Conservation (phyloP, 495 filamentous ascomycete genomes). For the Hamigera avellanea region DNA sequence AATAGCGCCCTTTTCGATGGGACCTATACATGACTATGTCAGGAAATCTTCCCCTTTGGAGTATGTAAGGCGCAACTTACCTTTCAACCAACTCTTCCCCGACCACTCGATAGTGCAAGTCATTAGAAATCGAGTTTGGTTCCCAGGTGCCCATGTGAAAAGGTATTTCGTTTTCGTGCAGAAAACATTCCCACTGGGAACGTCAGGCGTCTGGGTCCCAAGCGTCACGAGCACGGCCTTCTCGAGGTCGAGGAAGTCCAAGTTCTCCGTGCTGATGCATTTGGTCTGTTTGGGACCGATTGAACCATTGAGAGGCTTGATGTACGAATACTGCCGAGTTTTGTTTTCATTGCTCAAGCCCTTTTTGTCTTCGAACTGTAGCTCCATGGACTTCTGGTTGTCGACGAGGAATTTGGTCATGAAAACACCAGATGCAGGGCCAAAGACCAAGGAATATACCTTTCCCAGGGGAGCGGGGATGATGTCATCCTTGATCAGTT, state of each 20-base stretch:
- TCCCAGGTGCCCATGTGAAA: conserved; percentile 78
- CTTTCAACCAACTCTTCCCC: conserved; percentile 96
- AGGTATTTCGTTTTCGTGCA: conserved; percentile 87
- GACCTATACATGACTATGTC: conserved; percentile 45
- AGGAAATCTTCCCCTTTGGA: conserved; percentile 1
- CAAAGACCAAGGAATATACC: conserved; percentile 80
- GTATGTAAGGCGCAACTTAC: conserved; percentile 33
- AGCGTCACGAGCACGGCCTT: conserved; percentile 70
- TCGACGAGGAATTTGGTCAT: conserved; percentile 74
- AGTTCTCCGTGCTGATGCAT: conserved; percentile 73
- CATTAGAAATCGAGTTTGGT: conserved; percentile 70
- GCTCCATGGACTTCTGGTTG: conserved; percentile 80
- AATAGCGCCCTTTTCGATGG: conserved; percentile 91
- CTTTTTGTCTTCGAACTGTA: conserved; percentile 69
- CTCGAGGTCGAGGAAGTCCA: conserved; percentile 79
- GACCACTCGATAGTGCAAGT: conserved; percentile 91
- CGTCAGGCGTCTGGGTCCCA: conserved; percentile 84
- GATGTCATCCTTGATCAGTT: conserved; percentile 70
- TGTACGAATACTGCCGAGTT: conserved; percentile 70
- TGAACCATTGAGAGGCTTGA: conserved; percentile 72
- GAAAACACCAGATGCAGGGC: conserved; percentile 62
- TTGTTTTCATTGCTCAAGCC: conserved; percentile 64
- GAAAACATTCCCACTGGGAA: conserved; percentile 90
- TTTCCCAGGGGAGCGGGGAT: conserved; percentile 86
- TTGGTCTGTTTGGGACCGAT: conserved; percentile 95